Evolutionary conservation across 2,329 filamentous ascomycete species (phyloP), one percentile per base, ranked within the genome.

Genomic region (Coleophoma eucalyptorum): DNA sequence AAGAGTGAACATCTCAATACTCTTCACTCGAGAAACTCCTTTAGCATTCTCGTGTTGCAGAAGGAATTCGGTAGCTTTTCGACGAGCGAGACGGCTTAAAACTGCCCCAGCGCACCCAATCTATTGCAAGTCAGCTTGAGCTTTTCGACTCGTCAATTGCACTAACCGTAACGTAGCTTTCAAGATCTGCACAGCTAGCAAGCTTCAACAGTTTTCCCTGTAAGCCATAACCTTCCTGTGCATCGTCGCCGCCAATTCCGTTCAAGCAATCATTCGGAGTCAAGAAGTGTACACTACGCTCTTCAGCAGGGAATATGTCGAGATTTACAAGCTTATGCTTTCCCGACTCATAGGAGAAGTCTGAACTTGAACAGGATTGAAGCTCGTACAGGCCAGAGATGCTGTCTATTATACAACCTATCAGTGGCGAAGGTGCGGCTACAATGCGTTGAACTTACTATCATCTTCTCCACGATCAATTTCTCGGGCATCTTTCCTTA

Each of bases 81-180:
- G 79, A 48, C 89, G 83, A 59, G 90, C 83, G 20, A 97, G 68
- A 57, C 95, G 89, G 5, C 80, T 79, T n/a, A 97, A 70, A 2
- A 97, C 72, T 21, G 92, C 92, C n/a, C 92, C 90, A 21, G 87
- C 88, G 68, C 94, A 97, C 3, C 90, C 89, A 44, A 96, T 74
- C 65, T 67, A 11, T 38, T 38, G 35, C 13, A 38, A 5, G 10
- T 26, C 5, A 26, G 26, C 26, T 26, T 8, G 26, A 5, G 26
- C 6, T 3, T 26, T 26, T 8, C 26, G 10, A 26, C 6, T 26
- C 26, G 26, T 26, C 4, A 2, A 3, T 5, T 43, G 15, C 13
- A 63, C 72, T 58, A 65, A 89, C 86, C 2, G 90, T 89, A 12
- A 88, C 65, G 5, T 69, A 73, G 59, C 87, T 93, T 3, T 93